Percentiles rank a stretch among this genome's conserved stretches.
These are phyloP conservation scores for Penicillium manginii DNA, from an alignment of 495 filamentous ascomycete genomes.

Conservation along the genomic window DNA sequence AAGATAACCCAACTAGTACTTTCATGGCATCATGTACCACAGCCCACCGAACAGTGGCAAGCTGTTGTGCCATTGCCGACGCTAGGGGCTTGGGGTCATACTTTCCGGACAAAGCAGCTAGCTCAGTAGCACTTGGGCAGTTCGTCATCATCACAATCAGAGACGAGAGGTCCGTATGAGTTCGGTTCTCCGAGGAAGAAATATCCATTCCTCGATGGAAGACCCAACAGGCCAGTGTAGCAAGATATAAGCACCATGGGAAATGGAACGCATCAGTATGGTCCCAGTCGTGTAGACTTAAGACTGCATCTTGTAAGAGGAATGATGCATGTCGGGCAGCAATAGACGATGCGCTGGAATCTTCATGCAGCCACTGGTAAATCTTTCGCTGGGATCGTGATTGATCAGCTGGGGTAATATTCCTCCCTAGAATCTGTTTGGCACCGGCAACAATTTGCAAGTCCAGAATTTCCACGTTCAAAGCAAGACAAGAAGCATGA, in stretches of 20 bases:
- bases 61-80: slow-evolving; percentile 52
- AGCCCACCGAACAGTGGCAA: slow-evolving; percentile 59
- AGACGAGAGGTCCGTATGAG: slow-evolving; percentile 33
- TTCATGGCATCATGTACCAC: slow-evolving; percentile 61
- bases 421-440: slow-evolving; percentile 52
- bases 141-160: slow-evolving; percentile 44
- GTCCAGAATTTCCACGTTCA: slow-evolving; percentile 57
- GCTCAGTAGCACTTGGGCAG: slow-evolving; percentile 29
- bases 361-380: slow-evolving; percentile 42
- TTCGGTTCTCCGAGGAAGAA: slow-evolving; percentile 5
- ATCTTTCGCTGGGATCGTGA: slow-evolving; percentile 47
- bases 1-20: slow-evolving; percentile 41
- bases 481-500: slow-evolving; percentile 52
- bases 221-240: slow-evolving; percentile 56
- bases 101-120: slow-evolving; percentile 32
- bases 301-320: slow-evolving; percentile 50
- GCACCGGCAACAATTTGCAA: slow-evolving; percentile 60
- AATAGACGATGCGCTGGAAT: slow-evolving; percentile 30
- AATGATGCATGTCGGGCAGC: slow-evolving; percentile 51
- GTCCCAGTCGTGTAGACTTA: slow-evolving; percentile 53
- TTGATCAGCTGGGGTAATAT: slow-evolving; percentile 48
- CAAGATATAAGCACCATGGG: slow-evolving; percentile 60
- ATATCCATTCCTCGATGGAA: slow-evolving; percentile 43
- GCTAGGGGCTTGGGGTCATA: slow-evolving; percentile 41
- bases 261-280: slow-evolving; percentile 57